Evolutionary conservation across 306 rosid species (phyloP).

Genomic region (Castanospermum australe): DNA sequence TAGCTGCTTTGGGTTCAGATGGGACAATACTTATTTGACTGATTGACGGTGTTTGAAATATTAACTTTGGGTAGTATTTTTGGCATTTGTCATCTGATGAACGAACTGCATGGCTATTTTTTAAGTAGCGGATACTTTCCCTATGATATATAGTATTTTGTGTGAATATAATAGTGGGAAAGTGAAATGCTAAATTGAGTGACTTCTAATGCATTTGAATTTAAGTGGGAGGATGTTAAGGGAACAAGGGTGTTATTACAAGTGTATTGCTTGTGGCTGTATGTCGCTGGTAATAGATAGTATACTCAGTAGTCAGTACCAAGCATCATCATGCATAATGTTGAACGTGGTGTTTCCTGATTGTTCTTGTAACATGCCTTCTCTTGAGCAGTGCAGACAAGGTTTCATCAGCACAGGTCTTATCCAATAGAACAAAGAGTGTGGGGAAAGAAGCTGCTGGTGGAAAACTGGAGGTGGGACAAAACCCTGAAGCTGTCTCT

Average conservation of each 20-base stretch:
- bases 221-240: not conserved
- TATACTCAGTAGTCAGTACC: slow-evolving; percentile 16
- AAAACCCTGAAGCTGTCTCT: slow-evolving; percentile 24
- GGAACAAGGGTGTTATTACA: slow-evolving; percentile 19
- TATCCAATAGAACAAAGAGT: slow-evolving; percentile 28
- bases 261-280: not conserved
- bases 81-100: not conserved
- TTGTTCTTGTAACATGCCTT: slow-evolving; percentile 32
- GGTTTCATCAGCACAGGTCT: slow-evolving; percentile 36
- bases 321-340: not conserved
- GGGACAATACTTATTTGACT: not conserved
- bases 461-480: slow-evolving; percentile 27
- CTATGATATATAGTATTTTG: not conserved
- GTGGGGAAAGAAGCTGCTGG: slow-evolving; percentile 35
- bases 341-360: not conserved
- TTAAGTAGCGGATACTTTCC: slow-evolving; percentile 18
- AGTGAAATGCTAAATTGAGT: not conserved
- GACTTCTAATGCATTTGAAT: slow-evolving; percentile 9
- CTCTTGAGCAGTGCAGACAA: slow-evolving; percentile 52
- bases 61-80: not conserved
- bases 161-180: slow-evolving; percentile 1
- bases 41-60: not conserved
- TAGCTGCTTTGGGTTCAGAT: not conserved
- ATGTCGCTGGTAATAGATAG: not conserved
- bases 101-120: not conserved